Conservation (phyloP, 192 early-diverging fungal species). For the Podila minutissima region DNA sequence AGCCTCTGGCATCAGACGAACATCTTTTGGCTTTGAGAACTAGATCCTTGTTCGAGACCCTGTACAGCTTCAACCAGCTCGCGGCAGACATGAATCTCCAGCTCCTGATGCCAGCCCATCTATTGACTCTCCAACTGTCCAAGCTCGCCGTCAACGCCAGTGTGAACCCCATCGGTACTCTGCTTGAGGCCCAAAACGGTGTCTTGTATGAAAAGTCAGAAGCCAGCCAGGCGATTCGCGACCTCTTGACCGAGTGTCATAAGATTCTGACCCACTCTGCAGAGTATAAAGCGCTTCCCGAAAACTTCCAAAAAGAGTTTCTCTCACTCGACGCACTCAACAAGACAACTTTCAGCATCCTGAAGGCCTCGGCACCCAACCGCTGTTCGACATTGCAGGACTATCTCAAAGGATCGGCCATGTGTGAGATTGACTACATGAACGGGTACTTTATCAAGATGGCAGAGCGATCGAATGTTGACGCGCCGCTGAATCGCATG, state of each 20-base stretch:
- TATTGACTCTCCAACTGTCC: conserved; percentile 39
- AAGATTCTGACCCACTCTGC: conserved; percentile 48
- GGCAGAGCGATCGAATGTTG: conserved; percentile 55
- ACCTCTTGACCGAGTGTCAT: conserved; percentile 28
- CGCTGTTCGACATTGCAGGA: conserved; percentile 59
- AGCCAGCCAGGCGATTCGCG: conserved; percentile 24
- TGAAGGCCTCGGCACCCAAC: conserved; percentile 55
- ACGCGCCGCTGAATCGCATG: conserved; percentile 24
- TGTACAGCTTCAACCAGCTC: conserved; percentile 12
- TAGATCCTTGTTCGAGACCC: conserved; percentile 29
- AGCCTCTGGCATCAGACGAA: conserved; percentile 6
- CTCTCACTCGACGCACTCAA: conserved; percentile 52
- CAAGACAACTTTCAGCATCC: conserved; percentile 61
- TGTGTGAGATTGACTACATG: conserved; percentile 46
- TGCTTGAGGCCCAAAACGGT: conserved; percentile 67
- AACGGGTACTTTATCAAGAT: conserved; percentile 57
- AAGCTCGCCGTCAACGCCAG: conserved; percentile 74
- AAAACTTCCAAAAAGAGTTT: conserved; percentile 48
- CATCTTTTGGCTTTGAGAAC: conserved; percentile 18
- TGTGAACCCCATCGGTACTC: conserved; percentile 73
- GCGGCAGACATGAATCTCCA: conserved; percentile 57
- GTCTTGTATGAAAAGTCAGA: conserved; percentile 38
- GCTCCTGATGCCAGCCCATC: conserved; percentile 46
- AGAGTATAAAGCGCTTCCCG: conserved; percentile 38
- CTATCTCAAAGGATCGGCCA: conserved; percentile 62